phyloP scores from a whole-genome alignment of 345 rosid genomes.

The Euphorbia peplus region DNA sequence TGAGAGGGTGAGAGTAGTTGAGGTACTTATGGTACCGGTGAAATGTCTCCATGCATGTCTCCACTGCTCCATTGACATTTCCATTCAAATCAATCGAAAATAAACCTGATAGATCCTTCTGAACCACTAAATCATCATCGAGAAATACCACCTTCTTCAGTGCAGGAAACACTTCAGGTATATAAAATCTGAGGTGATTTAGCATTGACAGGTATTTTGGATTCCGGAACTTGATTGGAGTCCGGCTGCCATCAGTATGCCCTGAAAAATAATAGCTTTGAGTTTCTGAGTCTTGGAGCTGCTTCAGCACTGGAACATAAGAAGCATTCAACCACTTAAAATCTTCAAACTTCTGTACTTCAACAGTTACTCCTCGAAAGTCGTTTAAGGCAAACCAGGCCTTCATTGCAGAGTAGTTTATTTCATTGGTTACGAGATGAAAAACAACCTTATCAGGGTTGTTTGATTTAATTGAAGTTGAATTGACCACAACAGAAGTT shows the following conservation, averaged over 20 bases:
- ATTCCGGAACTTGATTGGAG: constrained; percentile 89
- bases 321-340: constrained; percentile 89
- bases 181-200: constrained; percentile 84
- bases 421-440: constrained; percentile 83
- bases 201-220: constrained; percentile 92
- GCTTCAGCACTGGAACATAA: constrained; percentile 91
- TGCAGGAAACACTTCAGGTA: constrained; percentile 83
- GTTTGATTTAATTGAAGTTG: constrained; percentile 65
- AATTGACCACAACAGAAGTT: constrained; percentile 87
- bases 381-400: constrained; percentile 76
- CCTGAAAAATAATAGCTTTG: constrained; percentile 92
- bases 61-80: constrained; percentile 90
- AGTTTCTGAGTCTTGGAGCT: constrained; percentile 88
- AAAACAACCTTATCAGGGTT: constrained; percentile 63
- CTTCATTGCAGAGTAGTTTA: constrained; percentile 79
- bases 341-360: constrained; percentile 86
- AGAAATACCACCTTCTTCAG: constrained; percentile 79
- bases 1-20: constrained; percentile 56
- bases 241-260: constrained; percentile 51
- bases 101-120: constrained; percentile 28
- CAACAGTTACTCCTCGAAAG: constrained; percentile 68
- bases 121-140: constrained; percentile 83
- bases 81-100: constrained; percentile 63
- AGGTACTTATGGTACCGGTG: constrained; percentile 59
- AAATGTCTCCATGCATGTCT: constrained; percentile 97